Base-by-base conservation (phyloP, 805 yeast species). In the Candida loeiensis region DNA sequence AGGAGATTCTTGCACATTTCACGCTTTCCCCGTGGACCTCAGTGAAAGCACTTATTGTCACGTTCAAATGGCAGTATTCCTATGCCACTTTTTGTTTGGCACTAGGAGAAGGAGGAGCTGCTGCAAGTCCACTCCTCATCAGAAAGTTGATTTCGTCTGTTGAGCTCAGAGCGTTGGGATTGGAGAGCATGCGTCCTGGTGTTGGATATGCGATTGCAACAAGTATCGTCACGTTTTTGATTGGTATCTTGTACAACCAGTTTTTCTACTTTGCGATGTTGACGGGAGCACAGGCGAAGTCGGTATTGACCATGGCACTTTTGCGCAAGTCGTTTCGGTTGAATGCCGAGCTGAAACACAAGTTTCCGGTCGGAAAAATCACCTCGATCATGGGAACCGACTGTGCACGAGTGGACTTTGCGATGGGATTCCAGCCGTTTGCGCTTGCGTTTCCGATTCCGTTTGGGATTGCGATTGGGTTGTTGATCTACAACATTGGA, bases 131-230 rank as follows among this genome's bases (percentile, higher is more conserved):
- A 12, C 55, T 69, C 34, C 59, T 69, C 20, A 46, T 66, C 6
- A 63, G 59, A 47, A 59, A 62, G 41, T 56, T 69, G 45, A 69
- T 69, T 39, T 39, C n/a, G n/a, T n/a, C n/a, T n/a, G n/a, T n/a
- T n/a, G n/a, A 45, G 17, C 66, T 47, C 44, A 74, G 68, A 13
- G 61, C 59, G 36, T 5, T 18, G 4, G 54, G 54, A 40, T 50
- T 59, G 8, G 60, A 54, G 15, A n/a, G 20, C 18, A 43, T 54
- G 6, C 72, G 72, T 5, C 47, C 48, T 25, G 73, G 73, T 16
- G 54, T 68, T 16, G 74, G 74, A 7, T 68, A 66, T 45, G 63
- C 72, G 4, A 46, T 69, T 37, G 73, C 73, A 2, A 45, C 66
- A 4, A 51, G 64, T 4, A 12, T 55, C 11, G 28, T 67, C 34